phyloP scores from a whole-genome alignment of 2,329 filamentous ascomycete genomes.

The Sclerotinia minor region DNA sequence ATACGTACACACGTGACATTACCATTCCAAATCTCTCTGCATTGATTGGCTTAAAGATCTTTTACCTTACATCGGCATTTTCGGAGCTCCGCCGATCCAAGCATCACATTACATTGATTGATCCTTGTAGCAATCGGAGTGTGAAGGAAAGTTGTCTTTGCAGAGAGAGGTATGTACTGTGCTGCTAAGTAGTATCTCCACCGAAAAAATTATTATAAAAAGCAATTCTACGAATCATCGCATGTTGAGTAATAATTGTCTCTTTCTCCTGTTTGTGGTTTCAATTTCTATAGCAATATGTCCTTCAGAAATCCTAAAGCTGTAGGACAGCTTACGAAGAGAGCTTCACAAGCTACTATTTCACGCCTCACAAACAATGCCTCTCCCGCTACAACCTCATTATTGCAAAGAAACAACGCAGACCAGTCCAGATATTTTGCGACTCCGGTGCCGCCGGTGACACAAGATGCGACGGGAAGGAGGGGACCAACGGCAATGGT shows the following conservation, averaged over 20 bases:
- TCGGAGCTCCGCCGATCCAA: slow-evolving; percentile 4
- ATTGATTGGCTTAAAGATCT: slow-evolving; percentile 2
- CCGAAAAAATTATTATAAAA: background rate
- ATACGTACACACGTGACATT: background rate
- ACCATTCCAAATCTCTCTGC: slow-evolving; percentile 3
- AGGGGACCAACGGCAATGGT: slow-evolving; percentile 95
- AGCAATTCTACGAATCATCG: background rate
- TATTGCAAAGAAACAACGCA: slow-evolving; percentile 42
- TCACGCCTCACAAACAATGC: slow-evolving; percentile 37
- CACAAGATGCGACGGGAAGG: slow-evolving; percentile 68
- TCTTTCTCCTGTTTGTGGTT: background rate
- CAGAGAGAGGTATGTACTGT: background rate
- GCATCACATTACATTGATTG: background rate
- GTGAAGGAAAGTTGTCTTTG: slow-evolving; percentile 18
- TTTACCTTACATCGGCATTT: slow-evolving; percentile 10
- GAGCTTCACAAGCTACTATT: slow-evolving; percentile 36
- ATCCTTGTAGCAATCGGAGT: slow-evolving; percentile 18
- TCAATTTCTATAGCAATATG: slow-evolving; percentile 40
- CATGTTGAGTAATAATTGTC: background rate
- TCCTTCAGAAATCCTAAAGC: slow-evolving; percentile 44
- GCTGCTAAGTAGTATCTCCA: background rate
- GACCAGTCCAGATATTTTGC: slow-evolving; percentile 52
- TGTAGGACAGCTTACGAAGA: slow-evolving; percentile 36
- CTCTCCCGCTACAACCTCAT: slow-evolving; percentile 38
- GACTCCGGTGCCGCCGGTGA: slow-evolving; percentile 72